Base-by-base conservation (phyloP, 2,329 filamentous ascomycete species). In the Penicillium italicum region DNA sequence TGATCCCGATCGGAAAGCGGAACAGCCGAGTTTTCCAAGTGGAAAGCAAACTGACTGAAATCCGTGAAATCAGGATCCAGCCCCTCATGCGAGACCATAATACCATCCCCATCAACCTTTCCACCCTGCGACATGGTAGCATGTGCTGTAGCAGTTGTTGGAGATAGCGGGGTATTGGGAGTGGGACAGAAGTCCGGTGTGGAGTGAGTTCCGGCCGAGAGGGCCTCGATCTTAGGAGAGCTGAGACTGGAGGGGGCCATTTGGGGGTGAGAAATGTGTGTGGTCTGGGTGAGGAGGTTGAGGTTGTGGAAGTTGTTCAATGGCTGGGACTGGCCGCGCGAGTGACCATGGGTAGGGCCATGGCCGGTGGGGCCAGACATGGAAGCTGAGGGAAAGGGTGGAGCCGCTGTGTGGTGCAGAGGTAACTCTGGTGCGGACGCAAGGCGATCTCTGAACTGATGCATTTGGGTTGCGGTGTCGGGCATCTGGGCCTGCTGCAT, bases 151-250 rank as follows among this genome's bases (percentile, higher is more conserved):
- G 59, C 57, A 1, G 64, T 57, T 3, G 59, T 65, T 4, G 69
- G 69, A 16, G 69, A 70, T 33, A 63, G 58, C 5, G 68, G 64
- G 6, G 69, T 70, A 24, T 62, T 66, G 14, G 69, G 69, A 0
- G 68, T 69, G 1, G 66, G 67, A 42, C 69, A 72, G 41, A 69
- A 65, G n/a, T 72, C 69, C 2, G 69, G 67, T 1, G 68, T 71
- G 12, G 69, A 67, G 26, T 69, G 59, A 14, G 69, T 64, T 53
- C 68, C 69, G 2, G 64, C 62, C 3, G 67, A 64, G 6, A 68
- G 40, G 14, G 62, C 40, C 53, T 66, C 63, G 37, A 66, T 48
- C 41, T 58, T 58, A 1, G 66, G 64, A 0, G 65, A 66, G 51
- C 51, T 62, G 1, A 55, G 41, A 38, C 53, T 55, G 38, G 65